Evolutionary conservation across 805 yeast genomes (phyloP), one percentile per base, ranked within the genome.

Genomic region (Maudiozyma bulderi): DNA sequence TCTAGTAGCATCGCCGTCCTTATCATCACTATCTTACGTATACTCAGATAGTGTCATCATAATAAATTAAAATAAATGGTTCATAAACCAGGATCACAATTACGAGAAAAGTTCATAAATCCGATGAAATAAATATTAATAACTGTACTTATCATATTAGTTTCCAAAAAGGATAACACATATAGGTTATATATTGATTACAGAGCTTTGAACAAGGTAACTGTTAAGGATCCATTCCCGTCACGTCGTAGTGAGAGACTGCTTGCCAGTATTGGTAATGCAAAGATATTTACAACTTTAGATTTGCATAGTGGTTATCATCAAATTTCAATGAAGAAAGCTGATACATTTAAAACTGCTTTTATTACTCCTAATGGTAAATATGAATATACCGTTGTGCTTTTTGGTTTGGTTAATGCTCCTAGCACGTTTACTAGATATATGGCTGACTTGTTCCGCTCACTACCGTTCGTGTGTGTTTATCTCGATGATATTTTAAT

Each of bases 371-470:
- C 53, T 9, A 31, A 20, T 31, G 56, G 54, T 26, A 49, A 54
- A 33, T 50, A 54, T 37, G 50, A 52, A 38, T 52, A 47, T 40
- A 52, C 45, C 8, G 58, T 52, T 1, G 54, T 57, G 58, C 59
- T 56, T 1, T 49, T 58, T 46, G 59, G 59, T 3, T 32, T 50
- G 8, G 45, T 44, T 3, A 54, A 55, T 37, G 55, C 57, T 3
- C 57, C 57, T 5, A 45, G 50, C 15, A 55, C 58, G 0, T 57
- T 58, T 43, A 48, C 54, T 6, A 29, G 57, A 3, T 52, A 52
- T 39, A 57, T 57, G 58, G 48, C 57, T n/a, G 55, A 51, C 28
- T 13, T 55, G 2, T 52, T 55, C 47, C 47, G 56, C 8, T 53
- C 47, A 26, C 20, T 50, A 26, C 13, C 34, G 9, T 52, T 49